phyloP scores from a whole-genome alignment of 2,329 filamentous ascomycete genomes.

The Pseudocercospora crystallina region DNA sequence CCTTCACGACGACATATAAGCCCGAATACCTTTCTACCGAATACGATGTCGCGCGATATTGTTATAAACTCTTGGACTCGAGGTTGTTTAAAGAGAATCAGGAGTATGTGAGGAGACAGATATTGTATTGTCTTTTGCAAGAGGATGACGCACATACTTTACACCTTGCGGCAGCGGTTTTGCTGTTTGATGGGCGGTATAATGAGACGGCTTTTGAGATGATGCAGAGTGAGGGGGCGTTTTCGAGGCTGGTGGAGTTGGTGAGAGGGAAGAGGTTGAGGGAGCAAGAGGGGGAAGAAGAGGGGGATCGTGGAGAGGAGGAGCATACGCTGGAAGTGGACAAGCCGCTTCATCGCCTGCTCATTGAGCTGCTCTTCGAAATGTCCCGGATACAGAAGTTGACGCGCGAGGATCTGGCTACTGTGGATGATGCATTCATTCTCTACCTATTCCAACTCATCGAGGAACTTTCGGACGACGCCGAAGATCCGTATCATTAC shows the following conservation, averaged over 20 bases:
- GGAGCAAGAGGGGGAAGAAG: neutral
- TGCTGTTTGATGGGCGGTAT: constrained; percentile 80
- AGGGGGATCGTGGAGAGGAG: constrained; percentile 53
- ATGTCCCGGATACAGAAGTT: constrained; percentile 91
- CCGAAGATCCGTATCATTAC: constrained; percentile 91
- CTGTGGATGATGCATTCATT: constrained; percentile 75
- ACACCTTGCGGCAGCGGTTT: constrained; percentile 77
- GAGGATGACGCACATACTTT: constrained; percentile 82
- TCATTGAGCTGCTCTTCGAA: constrained; percentile 90
- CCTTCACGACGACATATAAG: constrained; percentile 72
- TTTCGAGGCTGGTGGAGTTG: constrained; percentile 78
- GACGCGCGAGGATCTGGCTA: constrained; percentile 69
- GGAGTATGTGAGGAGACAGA: constrained; percentile 87
- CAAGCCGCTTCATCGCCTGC: constrained; percentile 65
- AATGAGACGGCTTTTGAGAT: constrained; percentile 77
- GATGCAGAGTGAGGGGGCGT: constrained; percentile 85
- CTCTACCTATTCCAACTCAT: constrained; percentile 82
- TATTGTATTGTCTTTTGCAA: constrained; percentile 83
- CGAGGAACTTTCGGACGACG: constrained; percentile 82
- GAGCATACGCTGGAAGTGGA: no score
- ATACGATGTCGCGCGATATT: constrained; percentile 77
- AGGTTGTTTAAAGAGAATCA: constrained; percentile 70
- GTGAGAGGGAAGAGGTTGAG: constrained; percentile 61
- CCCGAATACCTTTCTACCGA: constrained; percentile 71
- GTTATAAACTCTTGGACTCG: constrained; percentile 74